Evolutionary conservation across 148 eudicot species (phyloP), one percentile per base, ranked within the genome.

Genomic region (Vaccinium macrocarpon): DNA sequence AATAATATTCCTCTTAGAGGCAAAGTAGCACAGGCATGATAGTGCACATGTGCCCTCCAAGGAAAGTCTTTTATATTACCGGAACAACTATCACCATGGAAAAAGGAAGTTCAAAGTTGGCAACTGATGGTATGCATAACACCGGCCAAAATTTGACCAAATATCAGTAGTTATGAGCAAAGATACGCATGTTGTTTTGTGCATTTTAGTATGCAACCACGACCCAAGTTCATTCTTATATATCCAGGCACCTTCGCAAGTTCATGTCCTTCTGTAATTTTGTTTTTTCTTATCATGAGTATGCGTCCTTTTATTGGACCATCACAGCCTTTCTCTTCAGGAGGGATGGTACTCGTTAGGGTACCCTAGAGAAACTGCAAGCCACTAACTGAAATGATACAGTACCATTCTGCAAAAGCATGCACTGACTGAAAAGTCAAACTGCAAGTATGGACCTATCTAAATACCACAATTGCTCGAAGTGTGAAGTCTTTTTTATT

Each of bases 81-180:
- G 25, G 25, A 82, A 85, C 71, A 75, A 62, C 71, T 6, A 74
- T 76, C 72, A 81, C 84, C 70, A 25, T 48, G 42, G 6, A 35
- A 59, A 81, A 59, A 48, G 77, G 29, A 56, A 14, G 64, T 50
- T 78, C 50, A 35, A 35, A 57, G 78, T 19, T 66, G 82, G 38
- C 70, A 78, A 78, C 7, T 84, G 84, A 78, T 78, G 74, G 68
- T 35, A 53, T 38, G 53, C 42, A 15, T 57, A 16, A 50, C 42
- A 76, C 38, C 46, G 13, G 42, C 72, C 74, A 80, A 78, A 78
- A 76, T 86, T 78, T 86, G 85, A 84, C 78, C 68, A 66, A 84
- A 81, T 84, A 74, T 74, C 16, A 70, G n/a, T 80, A 38, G 51
- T 16, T 53, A 83, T 73, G 75, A 74, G 50, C 79, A 35, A 35